Conservation (phyloP, 306 rosid genomes). For the Mimosa bimucronata region DNA sequence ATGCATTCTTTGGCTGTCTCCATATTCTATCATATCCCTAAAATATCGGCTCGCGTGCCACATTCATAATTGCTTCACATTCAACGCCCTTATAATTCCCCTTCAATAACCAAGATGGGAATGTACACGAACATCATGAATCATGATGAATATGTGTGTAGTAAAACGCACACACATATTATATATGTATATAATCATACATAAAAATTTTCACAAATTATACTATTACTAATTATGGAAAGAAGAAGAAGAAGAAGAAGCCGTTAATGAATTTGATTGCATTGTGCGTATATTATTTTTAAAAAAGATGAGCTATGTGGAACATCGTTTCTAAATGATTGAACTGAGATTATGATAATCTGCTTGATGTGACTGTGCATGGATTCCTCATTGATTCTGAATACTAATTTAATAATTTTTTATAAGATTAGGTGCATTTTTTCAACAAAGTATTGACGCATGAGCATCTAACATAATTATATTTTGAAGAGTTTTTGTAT, state of each 20-base stretch:
- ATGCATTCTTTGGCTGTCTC: conserved; percentile 5
- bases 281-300: background rate
- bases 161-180: background rate
- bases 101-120: background rate
- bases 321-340: conserved; percentile 2
- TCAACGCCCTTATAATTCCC: conserved; percentile 10
- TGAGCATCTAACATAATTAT: too few species aligned
- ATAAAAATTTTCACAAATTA: background rate
- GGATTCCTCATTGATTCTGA: background rate
- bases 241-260: background rate
- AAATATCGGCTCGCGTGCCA: conserved; percentile 22
- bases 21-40: conserved; percentile 7
- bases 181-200: background rate
- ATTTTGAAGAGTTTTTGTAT: too few species aligned
- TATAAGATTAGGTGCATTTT: too few species aligned
- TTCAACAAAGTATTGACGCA: too few species aligned
- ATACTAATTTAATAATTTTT: background rate
- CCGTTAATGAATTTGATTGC: background rate
- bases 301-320: background rate
- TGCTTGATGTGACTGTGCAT: conserved; percentile 3
- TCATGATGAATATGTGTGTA: too few species aligned
- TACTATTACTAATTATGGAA: background rate
- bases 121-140: background rate
- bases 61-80: background rate
- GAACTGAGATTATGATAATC: background rate